phyloP scores from a whole-genome alignment of 768 basidiomycete species.

The Lanmaoa pseudosensibilis region DNA sequence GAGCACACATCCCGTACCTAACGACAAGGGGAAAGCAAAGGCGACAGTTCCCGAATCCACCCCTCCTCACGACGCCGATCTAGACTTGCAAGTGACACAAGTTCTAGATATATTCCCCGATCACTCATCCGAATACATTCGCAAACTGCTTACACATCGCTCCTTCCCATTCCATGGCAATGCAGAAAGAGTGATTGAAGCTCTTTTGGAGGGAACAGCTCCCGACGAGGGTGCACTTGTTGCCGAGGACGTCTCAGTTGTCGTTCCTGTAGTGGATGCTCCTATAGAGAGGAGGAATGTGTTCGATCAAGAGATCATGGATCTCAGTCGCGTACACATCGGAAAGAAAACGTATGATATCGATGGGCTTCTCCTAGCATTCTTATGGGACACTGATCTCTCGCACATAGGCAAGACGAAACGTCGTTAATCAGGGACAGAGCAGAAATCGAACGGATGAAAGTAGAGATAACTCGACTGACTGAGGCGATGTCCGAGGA shows the following conservation, averaged over 20 bases:
- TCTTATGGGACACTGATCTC: conserved; percentile 6
- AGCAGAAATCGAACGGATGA: conserved; percentile 69
- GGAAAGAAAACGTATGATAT: conserved; percentile 65
- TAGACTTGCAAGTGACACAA: conserved; percentile 62
- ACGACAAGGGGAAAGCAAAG: conserved; percentile 45
- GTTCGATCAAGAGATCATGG: conserved; percentile 73
- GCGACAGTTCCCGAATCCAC: conserved; percentile 16
- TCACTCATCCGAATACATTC: conserved; percentile 54
- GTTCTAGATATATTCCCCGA: conserved; percentile 79
- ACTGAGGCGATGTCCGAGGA: conserved; percentile 64
- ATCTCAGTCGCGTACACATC: conserved; percentile 54
- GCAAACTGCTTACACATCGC: conserved; percentile 51
- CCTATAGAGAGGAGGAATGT: conserved; percentile 62
- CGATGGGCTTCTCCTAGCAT: neutral
- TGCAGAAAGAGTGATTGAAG: conserved; percentile 64
- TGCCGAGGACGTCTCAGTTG: neutral
- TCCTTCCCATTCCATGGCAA: conserved; percentile 50
- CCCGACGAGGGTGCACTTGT: conserved; percentile 37
- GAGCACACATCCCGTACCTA: conserved; percentile 30
- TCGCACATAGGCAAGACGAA: conserved; percentile 43
- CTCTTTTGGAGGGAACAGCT: conserved; percentile 74
- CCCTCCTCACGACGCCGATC: conserved; percentile 37
- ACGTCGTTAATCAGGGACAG: conserved; percentile 53
- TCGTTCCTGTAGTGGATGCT: conserved; percentile 3
- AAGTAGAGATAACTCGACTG: conserved; percentile 77